Conservation (phyloP, 495 filamentous ascomycete species). For the Aspergillus carlsbadensis region DNA sequence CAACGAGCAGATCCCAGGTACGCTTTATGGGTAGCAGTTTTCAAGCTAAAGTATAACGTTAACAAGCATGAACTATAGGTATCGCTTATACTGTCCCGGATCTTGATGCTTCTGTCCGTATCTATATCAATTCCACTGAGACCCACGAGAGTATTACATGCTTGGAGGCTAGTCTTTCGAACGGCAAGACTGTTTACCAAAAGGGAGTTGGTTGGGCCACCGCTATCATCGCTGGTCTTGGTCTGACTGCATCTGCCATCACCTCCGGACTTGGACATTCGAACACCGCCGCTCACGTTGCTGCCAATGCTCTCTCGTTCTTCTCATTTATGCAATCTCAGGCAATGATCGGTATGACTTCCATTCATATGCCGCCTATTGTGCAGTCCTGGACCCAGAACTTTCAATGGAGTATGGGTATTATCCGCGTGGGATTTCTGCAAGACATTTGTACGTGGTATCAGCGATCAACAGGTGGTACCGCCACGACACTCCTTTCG, state of each 20-base stretch:
- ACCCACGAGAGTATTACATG: conserved; percentile 72
- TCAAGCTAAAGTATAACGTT: background rate
- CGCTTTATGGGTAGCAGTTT: background rate
- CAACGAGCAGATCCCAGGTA: conserved; percentile 60
- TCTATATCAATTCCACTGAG: conserved; percentile 70
- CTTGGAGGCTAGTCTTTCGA: conserved; percentile 84
- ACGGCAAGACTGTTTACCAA: conserved; percentile 90
- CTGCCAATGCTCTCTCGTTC: conserved; percentile 86
- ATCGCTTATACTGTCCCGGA: conserved; percentile 92
- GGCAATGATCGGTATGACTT: conserved; percentile 88
- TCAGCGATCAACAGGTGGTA: conserved; percentile 89
- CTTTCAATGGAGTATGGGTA: conserved; percentile 98
- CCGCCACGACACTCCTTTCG: conserved; percentile 75
- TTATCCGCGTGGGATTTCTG: conserved; percentile 85
- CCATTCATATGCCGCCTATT: conserved; percentile 83
- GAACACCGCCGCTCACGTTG: conserved; percentile 96
- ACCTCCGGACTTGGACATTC: conserved; percentile 82
- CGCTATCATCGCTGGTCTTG: conserved; percentile 81
- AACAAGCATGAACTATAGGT: conserved; percentile 26
- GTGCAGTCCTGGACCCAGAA: conserved; percentile 96
- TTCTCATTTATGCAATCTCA: conserved; percentile 97
- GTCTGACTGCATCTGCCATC: conserved; percentile 78
- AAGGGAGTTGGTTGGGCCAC: conserved; percentile 85
- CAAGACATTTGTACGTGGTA: conserved; percentile 94
- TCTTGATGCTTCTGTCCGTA: conserved; percentile 81